A percentile compares a stretch with the other conserved stretches of the same genome.
phyloP scores from a whole-genome alignment of 257 asterid species.

The Solanum pimpinellifolium region DNA sequence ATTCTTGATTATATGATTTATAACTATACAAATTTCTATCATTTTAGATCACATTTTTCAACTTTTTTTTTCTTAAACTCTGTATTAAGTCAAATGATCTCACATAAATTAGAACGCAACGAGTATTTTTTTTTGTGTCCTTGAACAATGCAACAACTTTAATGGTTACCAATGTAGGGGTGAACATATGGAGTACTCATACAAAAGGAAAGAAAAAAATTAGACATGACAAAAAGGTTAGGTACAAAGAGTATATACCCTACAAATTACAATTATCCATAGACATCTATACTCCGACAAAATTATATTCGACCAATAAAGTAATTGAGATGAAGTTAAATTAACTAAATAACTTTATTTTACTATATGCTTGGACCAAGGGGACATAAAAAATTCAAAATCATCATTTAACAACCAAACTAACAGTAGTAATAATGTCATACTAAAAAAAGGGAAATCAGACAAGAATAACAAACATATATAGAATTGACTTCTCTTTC shows the following conservation, averaged over 20 bases:
- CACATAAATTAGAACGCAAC: rapidly evolving
- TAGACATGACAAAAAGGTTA: background rate
- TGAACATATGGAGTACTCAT: background rate
- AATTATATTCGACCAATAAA: background rate
- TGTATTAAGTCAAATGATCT: rapidly evolving
- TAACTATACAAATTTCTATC: too few relatives aligned
- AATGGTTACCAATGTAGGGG: background rate
- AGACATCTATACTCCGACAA: background rate
- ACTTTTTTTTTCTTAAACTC: too few relatives aligned
- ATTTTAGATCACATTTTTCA: too few relatives aligned
- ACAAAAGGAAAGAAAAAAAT: background rate
- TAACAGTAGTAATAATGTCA: background rate
- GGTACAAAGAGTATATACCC: background rate
- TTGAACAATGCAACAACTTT: background rate
- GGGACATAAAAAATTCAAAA: slow-evolving; percentile 2
- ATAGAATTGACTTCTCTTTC: background rate
- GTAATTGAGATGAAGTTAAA: background rate
- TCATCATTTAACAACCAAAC: background rate
- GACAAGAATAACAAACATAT: background rate
- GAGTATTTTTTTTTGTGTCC: background rate
- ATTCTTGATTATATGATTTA: too few relatives aligned
- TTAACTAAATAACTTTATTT: slow-evolving; percentile 1
- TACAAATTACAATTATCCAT: background rate
- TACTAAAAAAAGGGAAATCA: background rate
- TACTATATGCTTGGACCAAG: slow-evolving; percentile 6